A percentile compares a stretch with the other conserved stretches of the same genome.
Evolutionary conservation across 768 basidiomycete species (phyloP).

Genomic region (Boletus sensibilis): DNA sequence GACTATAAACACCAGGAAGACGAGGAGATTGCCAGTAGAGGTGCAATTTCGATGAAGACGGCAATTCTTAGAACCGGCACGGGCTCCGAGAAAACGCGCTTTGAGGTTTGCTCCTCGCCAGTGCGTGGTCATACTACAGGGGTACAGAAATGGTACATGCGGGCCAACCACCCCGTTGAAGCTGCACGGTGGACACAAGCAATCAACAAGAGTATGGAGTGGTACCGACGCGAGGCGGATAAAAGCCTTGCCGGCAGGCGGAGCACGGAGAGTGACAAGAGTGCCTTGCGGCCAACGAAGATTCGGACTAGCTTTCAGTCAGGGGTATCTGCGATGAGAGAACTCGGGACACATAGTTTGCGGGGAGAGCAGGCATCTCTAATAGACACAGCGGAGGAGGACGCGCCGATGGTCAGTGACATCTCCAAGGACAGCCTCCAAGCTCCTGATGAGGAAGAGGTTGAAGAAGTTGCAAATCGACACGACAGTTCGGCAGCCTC

Average conservation of each 20-base stretch:
- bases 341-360: conserved; percentile 26
- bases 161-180: conserved; percentile 85
- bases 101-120: conserved; percentile 74
- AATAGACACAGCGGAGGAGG: conserved; percentile 22
- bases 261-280: conserved; percentile 52
- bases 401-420: not conserved
- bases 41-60: conserved; percentile 84
- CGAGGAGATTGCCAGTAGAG: conserved; percentile 79
- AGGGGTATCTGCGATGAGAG: conserved; percentile 20
- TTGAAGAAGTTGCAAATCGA: conserved; percentile 34
- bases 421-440: conserved; percentile 23
- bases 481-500: conserved; percentile 47
- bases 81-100: conserved; percentile 61
- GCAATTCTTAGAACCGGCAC: conserved; percentile 59
- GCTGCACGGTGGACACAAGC: conserved; percentile 85
- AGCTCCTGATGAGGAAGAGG: conserved; percentile 28
- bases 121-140: conserved; percentile 44
- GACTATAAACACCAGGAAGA: conserved; percentile 91
- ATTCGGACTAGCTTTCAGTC: conserved; percentile 34
- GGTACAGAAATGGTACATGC: conserved; percentile 77
- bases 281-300: conserved; percentile 32
- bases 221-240: conserved; percentile 48
- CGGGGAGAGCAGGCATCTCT: conserved; percentile 26
- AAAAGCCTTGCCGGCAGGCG: conserved; percentile 31
- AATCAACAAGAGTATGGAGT: conserved; percentile 71